Percentiles rank a stretch among this genome's conserved stretches.
phyloP scores from a whole-genome alignment of 768 basidiomycete species.

The Coprinopsis sp. region DNA sequence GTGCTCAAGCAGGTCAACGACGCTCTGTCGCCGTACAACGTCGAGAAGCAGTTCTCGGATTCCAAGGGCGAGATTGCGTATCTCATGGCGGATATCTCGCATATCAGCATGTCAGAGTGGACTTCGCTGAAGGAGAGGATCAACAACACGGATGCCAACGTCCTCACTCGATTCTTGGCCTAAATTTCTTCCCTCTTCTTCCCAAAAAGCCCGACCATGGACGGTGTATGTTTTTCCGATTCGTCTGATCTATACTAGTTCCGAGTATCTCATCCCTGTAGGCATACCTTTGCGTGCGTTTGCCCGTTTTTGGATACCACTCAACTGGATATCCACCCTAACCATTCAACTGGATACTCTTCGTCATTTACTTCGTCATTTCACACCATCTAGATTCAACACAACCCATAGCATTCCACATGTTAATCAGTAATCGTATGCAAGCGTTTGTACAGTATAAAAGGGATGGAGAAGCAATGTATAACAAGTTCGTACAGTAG shows the following conservation, averaged over 20 bases:
- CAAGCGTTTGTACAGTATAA: constrained; percentile 19
- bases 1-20: constrained; percentile 95
- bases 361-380: neutral
- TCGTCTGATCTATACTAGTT: too few relatives aligned
- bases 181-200: constrained; percentile 19
- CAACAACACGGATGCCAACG: constrained; percentile 75
- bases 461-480: constrained; percentile 18
- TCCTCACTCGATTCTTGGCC: constrained; percentile 82
- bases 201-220: constrained; percentile 26
- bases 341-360: constrained; percentile 48
- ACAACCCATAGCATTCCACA: constrained; percentile 6
- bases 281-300: constrained; percentile 17
- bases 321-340: constrained; percentile 29
- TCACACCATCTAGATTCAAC: constrained; percentile 7
- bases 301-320: constrained; percentile 23
- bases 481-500: neutral
- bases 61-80: constrained; percentile 92
- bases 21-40: constrained; percentile 90
- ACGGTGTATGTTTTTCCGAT: constrained; percentile 30
- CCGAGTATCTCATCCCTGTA: constrained; percentile 16
- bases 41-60: constrained; percentile 99
- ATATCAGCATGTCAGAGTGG: constrained; percentile 79
- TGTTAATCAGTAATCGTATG: constrained; percentile 14
- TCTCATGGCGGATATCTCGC: constrained; percentile 94
- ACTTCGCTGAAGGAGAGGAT: constrained; percentile 75